Percentiles rank a stretch among this genome's conserved stretches.
phyloP scores from a whole-genome alignment of 306 rosid species.

The Castanospermum australe region DNA sequence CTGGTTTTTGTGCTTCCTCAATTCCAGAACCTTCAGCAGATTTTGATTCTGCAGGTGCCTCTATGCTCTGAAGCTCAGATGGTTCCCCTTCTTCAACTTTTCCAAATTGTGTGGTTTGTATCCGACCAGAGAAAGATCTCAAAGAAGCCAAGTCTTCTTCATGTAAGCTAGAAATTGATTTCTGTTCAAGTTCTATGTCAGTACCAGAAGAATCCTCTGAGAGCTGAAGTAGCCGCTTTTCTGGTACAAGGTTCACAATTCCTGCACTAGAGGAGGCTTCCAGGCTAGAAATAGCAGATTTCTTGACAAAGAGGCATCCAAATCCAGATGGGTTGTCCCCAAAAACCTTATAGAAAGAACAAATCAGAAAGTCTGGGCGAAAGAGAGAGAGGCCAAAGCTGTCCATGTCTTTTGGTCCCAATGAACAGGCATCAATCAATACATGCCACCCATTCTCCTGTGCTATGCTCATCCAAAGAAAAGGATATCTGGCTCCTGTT shows the following conservation, averaged over 20 bases:
- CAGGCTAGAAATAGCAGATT: slow-evolving; percentile 55
- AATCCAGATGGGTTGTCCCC: slow-evolving; percentile 96
- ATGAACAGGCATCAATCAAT: slow-evolving; percentile 83
- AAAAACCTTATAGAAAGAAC: slow-evolving; percentile 82
- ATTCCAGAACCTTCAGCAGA: slow-evolving; percentile 28
- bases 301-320: slow-evolving; percentile 87
- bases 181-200: slow-evolving; percentile 48
- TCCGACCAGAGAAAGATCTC: slow-evolving; percentile 65
- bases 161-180: slow-evolving; percentile 22
- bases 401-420: slow-evolving; percentile 93
- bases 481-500: slow-evolving; percentile 90
- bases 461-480: slow-evolving; percentile 82
- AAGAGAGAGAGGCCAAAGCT: slow-evolving; percentile 80
- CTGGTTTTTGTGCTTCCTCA: slow-evolving; percentile 31
- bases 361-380: slow-evolving; percentile 79
- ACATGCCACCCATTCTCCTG: slow-evolving; percentile 93
- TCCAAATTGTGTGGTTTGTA: slow-evolving; percentile 27
- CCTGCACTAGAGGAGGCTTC: slow-evolving; percentile 61
- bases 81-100: slow-evolving; percentile 38
- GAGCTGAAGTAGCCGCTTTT: slow-evolving; percentile 32
- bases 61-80: slow-evolving; percentile 26
- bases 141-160: slow-evolving; percentile 36
- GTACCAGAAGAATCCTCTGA: slow-evolving; percentile 55
- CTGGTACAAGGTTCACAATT: slow-evolving; percentile 72
- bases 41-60: slow-evolving; percentile 10